Conservation (phyloP, 2,329 filamentous ascomycete species). For the Sclerotinia spermophila region DNA sequence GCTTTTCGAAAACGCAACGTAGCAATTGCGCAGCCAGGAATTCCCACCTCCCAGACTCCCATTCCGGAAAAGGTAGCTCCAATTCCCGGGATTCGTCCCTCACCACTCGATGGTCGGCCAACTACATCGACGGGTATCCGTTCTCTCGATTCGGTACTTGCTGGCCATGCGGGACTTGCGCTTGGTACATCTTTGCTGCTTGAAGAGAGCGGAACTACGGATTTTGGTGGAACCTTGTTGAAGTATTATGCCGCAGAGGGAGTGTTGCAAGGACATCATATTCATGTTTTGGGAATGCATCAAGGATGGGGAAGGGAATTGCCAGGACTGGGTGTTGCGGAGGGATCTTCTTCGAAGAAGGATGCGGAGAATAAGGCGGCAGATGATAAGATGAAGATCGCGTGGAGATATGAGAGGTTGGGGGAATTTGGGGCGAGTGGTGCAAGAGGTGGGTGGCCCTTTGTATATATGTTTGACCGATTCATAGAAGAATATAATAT, state of each 20-base stretch:
- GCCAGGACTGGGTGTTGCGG: slow-evolving; percentile 60
- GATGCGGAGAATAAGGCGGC: slow-evolving; percentile 39
- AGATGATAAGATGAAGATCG: slow-evolving; percentile 93
- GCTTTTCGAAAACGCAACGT: slow-evolving; percentile 67
- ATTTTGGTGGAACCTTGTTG: slow-evolving; percentile 81
- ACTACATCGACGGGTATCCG: slow-evolving; percentile 89
- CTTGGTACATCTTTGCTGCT: slow-evolving; percentile 77
- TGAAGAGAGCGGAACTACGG: slow-evolving; percentile 88
- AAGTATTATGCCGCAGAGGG: slow-evolving; percentile 92
- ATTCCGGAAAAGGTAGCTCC: slow-evolving; percentile 29
- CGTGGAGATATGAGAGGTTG: slow-evolving; percentile 90
- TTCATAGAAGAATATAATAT: slow-evolving; percentile 12
- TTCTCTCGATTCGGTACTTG: slow-evolving; percentile 79
- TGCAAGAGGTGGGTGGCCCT: slow-evolving; percentile 41
- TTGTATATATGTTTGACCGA: slow-evolving; percentile 53
- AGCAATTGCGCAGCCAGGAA: slow-evolving; percentile 42
- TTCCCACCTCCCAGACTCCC: neutral
- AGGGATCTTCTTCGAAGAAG: slow-evolving; percentile 43
- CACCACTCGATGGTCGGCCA: slow-evolving; percentile 78
- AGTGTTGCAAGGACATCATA: slow-evolving; percentile 81
- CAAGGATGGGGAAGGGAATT: slow-evolving; percentile 81
- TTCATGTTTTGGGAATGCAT: slow-evolving; percentile 78
- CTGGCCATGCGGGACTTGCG: slow-evolving; percentile 79
- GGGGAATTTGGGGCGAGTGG: slow-evolving; percentile 60
- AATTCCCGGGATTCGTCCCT: slow-evolving; percentile 66